A percentile compares a stretch with the other conserved stretches of the same genome.
Evolutionary conservation across 805 yeast species (phyloP).

Genomic region (Saturnispora silvae): DNA sequence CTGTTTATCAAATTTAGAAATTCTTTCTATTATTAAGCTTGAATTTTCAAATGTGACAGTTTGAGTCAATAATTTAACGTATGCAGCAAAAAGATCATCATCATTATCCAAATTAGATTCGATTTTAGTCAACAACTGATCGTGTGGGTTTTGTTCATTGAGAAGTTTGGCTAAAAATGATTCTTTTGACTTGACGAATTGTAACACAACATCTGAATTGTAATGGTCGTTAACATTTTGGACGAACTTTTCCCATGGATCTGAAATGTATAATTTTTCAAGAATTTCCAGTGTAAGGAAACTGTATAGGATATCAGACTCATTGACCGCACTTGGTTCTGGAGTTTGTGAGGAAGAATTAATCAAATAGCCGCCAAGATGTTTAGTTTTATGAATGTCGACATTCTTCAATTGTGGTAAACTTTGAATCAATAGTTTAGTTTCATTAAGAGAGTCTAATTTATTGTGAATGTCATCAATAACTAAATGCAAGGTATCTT

Average conservation of each 20-base stretch:
- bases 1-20: neutral
- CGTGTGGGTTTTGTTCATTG: neutral
- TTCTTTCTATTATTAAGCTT: too few relatives aligned
- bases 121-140: conserved; percentile 12
- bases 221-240: conserved; percentile 17
- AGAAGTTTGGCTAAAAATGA: conserved; percentile 16
- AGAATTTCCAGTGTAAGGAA: conserved; percentile 29
- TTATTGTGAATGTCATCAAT: conserved; percentile 7
- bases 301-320: conserved; percentile 17
- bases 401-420: conserved; percentile 9
- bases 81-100: conserved; percentile 8
- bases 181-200: conserved; percentile 11
- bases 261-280: conserved; percentile 23
- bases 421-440: conserved; percentile 3
- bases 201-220: conserved; percentile 14
- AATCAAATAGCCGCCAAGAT: conserved; percentile 1
- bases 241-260: conserved; percentile 15
- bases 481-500: neutral
- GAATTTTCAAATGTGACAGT: too few relatives aligned
- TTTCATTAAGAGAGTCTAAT: conserved; percentile 3
- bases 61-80: neutral
- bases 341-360: conserved; percentile 19
- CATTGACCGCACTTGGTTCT: neutral
- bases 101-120: conserved; percentile 13
- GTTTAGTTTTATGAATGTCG: conserved; percentile 9